Evolutionary conservation across 306 rosid species (phyloP).

Genomic region (Fragaria vesca): DNA sequence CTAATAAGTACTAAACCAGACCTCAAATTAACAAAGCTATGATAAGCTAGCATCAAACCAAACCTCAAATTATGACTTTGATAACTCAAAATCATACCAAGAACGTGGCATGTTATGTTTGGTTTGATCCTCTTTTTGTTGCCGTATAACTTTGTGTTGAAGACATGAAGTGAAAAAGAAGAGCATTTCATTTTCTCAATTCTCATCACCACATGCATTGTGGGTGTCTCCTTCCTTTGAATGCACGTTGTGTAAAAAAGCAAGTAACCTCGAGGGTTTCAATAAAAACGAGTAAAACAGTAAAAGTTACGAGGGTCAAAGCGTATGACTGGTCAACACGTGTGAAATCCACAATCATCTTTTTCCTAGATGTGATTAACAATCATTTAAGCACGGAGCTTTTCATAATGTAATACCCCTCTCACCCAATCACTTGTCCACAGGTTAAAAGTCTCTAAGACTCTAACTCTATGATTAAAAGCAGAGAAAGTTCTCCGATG

Average conservation of each 20-base stretch:
- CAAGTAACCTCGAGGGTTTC: background rate
- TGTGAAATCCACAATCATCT: conserved; percentile 17
- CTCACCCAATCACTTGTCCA: background rate
- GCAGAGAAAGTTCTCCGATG: background rate
- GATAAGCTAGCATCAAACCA: background rate
- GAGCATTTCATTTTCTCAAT: background rate
- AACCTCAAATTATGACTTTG: background rate
- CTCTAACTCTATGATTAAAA: background rate
- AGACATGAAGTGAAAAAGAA: background rate
- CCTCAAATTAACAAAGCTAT: background rate
- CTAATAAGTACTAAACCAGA: background rate
- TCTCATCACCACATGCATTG: conserved; percentile 13
- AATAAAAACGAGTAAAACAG: background rate
- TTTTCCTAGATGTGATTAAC: background rate
- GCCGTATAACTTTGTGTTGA: background rate
- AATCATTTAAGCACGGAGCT: background rate
- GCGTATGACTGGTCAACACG: background rate
- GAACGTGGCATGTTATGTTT: background rate
- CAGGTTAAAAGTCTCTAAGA: background rate
- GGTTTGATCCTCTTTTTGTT: background rate
- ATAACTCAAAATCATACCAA: background rate
- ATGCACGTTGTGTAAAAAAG: conserved; percentile 3
- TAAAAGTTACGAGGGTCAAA: background rate
- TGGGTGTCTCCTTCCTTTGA: conserved; percentile 1
- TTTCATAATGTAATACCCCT: background rate